Base-by-base conservation (phyloP, 2,329 filamentous ascomycete species). In the Fusarium camptoceras region DNA sequence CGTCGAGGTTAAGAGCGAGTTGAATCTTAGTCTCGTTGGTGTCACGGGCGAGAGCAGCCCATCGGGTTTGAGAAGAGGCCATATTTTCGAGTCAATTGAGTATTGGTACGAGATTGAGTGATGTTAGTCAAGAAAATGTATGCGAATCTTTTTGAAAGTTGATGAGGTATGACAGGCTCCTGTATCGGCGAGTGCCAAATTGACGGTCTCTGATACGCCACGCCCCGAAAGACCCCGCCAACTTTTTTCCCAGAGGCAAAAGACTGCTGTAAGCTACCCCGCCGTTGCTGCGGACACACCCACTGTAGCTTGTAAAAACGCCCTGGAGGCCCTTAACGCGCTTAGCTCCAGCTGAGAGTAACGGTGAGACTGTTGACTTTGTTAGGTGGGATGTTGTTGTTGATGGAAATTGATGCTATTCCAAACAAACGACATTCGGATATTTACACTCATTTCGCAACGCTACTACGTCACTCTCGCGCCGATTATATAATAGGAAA, bases 11-110 rank as follows among this genome's bases (percentile, higher is more conserved):
- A 75, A 99, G 87, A 41, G 93, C 93, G 70, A 98, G 87, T 79
- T 96, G 91, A 81, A 99, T 97, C 80, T 97, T 97, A 79, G 96
- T 99, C 85, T 99, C 96, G 84, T 98, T 98, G 77, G 96, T 99
- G 82, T 95, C 91, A 79, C 96, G 94, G 71, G 92, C 90, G 75
- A 98, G 84, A 57, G 91, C 88, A 53, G 93, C 90, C 80, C 91
- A 93, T 78, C 95, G 92, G 44, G 81, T 77, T 31, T 71, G 59
- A 46, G 76, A 47, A 44, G 76, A 66, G 37, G 72, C 68, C 77
- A 78, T 79, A 49, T 55, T 68, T 55, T 31, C 25, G 24, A 55
- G 55, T 63, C 51, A 70, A 70, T 69, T 74, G 64, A 27, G 34
- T 49, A n/a, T 18, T 46, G 39, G n/a, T 48, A 22, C 16, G 27